Base-by-base conservation (phyloP, 1,284 basidiomycete species). In the Ustilago trichophora region DNA sequence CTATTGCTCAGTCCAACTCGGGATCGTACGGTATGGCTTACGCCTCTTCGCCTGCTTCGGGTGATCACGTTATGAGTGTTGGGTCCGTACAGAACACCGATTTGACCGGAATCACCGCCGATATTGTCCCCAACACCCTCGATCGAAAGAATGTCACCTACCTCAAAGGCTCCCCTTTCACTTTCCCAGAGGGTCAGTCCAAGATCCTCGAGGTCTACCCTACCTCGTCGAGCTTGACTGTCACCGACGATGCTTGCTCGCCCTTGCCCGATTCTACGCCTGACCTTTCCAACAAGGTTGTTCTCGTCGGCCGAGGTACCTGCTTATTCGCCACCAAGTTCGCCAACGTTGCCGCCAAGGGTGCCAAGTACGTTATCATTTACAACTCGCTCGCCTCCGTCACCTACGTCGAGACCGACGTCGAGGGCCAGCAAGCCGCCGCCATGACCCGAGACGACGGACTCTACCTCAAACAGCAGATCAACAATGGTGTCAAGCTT, bases 401-500 rank as follows among this genome's bases (percentile, higher is more conserved):
- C 58, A 73, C 66, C 19, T 75, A 75, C 37, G 63, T 75, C 31
- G 32, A 46, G 40, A 50, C 52, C 38, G 43, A 52, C 25, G 29
- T 67, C 11, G 29, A 25, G 10, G 62, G 68, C 13, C 70, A 70
- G 47, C 66, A 71, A 40, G 71, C 59, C 15, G 73, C 64, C 6
- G 57, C 64, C 22, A 27, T 75, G 38, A 68, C 66, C 7, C 67
- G 65, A 19, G 60, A 55, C 22, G 72, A 73, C 26, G 73, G 68
- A 21, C 59, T 58, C 24, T 72, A 51, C 64, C 85, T 45, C 40
- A 82, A 85, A 24, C 76, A 82, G 46, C 80, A 83, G 62, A 82
- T 85, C 63, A 83, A 82, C 18, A 75, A 83, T 18, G 83, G 83
- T 6, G 73, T 73, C 41, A 80, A 82, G 43, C 59, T 86, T 35